Conservation (phyloP, 2,329 filamentous ascomycete genomes). For the Penicillium palitans region DNA sequence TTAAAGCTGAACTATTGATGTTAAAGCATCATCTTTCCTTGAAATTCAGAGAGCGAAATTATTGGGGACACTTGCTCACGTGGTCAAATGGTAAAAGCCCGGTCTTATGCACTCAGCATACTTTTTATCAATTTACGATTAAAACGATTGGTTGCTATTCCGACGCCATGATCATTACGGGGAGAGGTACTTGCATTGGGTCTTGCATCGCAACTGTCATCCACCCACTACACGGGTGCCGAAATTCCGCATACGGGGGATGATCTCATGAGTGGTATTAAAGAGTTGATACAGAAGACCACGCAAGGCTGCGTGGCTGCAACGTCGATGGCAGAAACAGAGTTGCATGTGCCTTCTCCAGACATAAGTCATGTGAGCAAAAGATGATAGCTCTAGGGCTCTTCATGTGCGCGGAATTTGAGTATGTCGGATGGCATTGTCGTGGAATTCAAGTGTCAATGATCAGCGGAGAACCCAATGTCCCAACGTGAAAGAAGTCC, state of each 20-base stretch:
- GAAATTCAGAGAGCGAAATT: background rate
- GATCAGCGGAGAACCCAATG: background rate
- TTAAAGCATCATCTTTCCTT: background rate
- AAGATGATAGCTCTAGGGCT: background rate
- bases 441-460: background rate
- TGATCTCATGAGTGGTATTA: slow-evolving; percentile 5
- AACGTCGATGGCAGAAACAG: background rate
- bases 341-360: background rate
- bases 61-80: background rate
- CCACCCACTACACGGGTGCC: background rate
- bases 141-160: background rate
- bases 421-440: background rate
- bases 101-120: background rate
- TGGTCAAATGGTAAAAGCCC: background rate
- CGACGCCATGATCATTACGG: background rate
- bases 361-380: background rate
- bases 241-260: background rate
- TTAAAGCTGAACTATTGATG: background rate
- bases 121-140: background rate
- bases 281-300: background rate
- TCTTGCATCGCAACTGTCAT: background rate
- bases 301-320: background rate
- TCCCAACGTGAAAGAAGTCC: background rate
- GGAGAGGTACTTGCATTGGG: background rate
- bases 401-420: background rate